phyloP scores from a whole-genome alignment of 2,329 filamentous ascomycete species.

The Cryphonectria nitschkei region DNA sequence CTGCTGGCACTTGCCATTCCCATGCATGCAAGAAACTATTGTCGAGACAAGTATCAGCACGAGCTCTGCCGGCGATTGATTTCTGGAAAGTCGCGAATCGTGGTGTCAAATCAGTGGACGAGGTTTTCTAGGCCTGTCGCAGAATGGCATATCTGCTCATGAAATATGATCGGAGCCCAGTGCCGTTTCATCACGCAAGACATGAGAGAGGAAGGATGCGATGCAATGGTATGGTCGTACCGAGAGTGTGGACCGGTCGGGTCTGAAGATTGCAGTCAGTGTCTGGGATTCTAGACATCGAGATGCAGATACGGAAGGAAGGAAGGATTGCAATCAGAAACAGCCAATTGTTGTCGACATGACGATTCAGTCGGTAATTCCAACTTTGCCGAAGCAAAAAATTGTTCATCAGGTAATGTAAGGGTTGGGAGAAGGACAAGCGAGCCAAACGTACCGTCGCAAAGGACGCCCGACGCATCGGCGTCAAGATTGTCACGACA shows the following conservation, averaged over 20 bases:
- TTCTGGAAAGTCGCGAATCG: conserved; percentile 6
- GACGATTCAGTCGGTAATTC: conserved; percentile 92
- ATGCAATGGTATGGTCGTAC: conserved; percentile 20
- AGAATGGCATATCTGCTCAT: conserved; percentile 88
- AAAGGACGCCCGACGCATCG: conserved; percentile 14
- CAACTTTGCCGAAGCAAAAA: conserved; percentile 74
- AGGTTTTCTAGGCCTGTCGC: conserved; percentile 99
- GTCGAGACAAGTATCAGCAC: conserved; percentile 15
- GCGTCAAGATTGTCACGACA: not conserved
- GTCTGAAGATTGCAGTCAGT: conserved; percentile 30
- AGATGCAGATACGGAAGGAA: conserved; percentile 33
- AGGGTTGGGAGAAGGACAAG: conserved; percentile 1
- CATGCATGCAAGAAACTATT: not conserved
- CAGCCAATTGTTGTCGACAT: conserved; percentile 85
- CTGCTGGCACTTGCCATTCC: not conserved
- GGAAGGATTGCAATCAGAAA: conserved; percentile 63
- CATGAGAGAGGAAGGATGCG: conserved; percentile 20
- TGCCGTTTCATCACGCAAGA: conserved; percentile 83
- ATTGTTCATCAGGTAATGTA: conserved; percentile 65
- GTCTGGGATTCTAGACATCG: conserved; percentile 15
- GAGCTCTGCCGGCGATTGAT: not conserved
- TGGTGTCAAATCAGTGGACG: conserved; percentile 77
- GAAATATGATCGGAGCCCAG: conserved; percentile 84
- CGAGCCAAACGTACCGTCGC: conserved; percentile 32
- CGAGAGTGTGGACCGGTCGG: conserved; percentile 27